Evolutionary conservation across 495 filamentous ascomycete genomes (phyloP).

Genomic region (Monascus purpureus): DNA sequence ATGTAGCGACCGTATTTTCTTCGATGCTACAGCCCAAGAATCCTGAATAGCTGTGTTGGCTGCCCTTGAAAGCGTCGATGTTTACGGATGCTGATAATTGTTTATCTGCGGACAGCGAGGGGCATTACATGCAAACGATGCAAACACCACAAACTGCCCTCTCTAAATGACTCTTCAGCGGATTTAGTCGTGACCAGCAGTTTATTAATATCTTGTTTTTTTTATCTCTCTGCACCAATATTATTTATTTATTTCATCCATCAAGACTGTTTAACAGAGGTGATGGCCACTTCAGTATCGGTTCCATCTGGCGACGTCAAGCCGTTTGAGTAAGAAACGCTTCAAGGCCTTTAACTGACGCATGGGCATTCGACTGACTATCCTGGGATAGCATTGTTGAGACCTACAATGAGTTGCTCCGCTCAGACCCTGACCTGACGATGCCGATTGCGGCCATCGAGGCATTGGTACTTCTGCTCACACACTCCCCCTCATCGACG

Average conservation of each 20-base stretch:
- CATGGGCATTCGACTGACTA: constrained; percentile 8
- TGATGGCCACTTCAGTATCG: constrained; percentile 22
- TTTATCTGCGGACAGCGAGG: constrained; percentile 22
- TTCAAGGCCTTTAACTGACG: neutral
- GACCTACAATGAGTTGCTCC: constrained; percentile 45
- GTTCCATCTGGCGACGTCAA: constrained; percentile 15
- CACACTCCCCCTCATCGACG: constrained; percentile 60
- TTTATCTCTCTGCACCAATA: too few species aligned
- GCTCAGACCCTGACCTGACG: constrained; percentile 65
- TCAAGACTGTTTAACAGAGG: too few species aligned
- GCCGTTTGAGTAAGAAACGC: constrained; percentile 29
- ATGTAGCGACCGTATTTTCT: too few species aligned
- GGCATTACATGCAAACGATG: constrained; percentile 23
- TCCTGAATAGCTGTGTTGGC: too few species aligned
- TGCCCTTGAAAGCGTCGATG: too few species aligned
- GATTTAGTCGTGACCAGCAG: neutral
- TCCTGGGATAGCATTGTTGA: constrained; percentile 35
- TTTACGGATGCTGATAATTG: constrained; percentile 14
- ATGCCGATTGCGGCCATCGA: constrained; percentile 96
- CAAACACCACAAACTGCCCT: constrained; percentile 28
- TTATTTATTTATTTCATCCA: too few species aligned
- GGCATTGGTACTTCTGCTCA: constrained; percentile 71
- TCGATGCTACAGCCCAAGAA: too few species aligned
- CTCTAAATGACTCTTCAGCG: constrained; percentile 17
- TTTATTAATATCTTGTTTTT: too few species aligned